A percentile compares a stretch with the other conserved stretches of the same genome.
Evolutionary conservation across 768 basidiomycete species (phyloP).

Genomic region (Leccinum pellstonianum): DNA sequence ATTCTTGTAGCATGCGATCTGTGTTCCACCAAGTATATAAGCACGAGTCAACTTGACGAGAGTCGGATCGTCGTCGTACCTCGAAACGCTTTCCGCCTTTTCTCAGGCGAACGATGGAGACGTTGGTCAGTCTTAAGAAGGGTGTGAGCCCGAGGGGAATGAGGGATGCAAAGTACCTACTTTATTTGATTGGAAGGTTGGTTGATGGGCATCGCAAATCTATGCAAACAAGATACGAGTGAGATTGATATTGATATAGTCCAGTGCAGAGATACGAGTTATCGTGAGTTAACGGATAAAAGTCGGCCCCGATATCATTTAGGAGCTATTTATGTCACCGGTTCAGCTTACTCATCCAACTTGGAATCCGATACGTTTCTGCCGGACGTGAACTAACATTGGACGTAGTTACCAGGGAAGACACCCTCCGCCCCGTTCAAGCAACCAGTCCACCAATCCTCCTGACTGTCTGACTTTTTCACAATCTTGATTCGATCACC

Average conservation of each 20-base stretch:
- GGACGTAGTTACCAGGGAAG: slow-evolving; percentile 71
- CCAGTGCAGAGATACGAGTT: background rate
- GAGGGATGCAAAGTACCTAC: slow-evolving; percentile 36
- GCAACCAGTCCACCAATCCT: slow-evolving; percentile 98
- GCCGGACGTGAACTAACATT: slow-evolving; percentile 12
- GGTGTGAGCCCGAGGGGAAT: slow-evolving; percentile 2
- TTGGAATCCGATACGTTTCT: background rate
- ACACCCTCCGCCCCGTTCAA: slow-evolving; percentile 81
- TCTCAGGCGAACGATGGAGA: slow-evolving; percentile 92
- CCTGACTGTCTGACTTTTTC: slow-evolving; percentile 73
- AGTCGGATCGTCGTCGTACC: slow-evolving; percentile 39
- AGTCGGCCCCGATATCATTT: slow-evolving; percentile 12
- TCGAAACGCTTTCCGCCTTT: slow-evolving; percentile 98
- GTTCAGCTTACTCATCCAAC: background rate
- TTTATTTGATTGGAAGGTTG: slow-evolving; percentile 92
- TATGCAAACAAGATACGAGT: background rate
- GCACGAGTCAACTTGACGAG: background rate
- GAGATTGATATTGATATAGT: background rate
- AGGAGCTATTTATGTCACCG: slow-evolving; percentile 16
- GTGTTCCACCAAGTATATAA: background rate
- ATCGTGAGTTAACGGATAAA: background rate
- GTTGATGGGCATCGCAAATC: slow-evolving; percentile 48
- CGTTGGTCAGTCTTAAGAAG: slow-evolving; percentile 83
- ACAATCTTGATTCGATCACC: slow-evolving; percentile 92
- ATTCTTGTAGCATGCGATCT: slow-evolving; percentile 99